phyloP scores from a whole-genome alignment of 2,329 filamentous ascomycete genomes.

The Alternaria brassicicola region DNA sequence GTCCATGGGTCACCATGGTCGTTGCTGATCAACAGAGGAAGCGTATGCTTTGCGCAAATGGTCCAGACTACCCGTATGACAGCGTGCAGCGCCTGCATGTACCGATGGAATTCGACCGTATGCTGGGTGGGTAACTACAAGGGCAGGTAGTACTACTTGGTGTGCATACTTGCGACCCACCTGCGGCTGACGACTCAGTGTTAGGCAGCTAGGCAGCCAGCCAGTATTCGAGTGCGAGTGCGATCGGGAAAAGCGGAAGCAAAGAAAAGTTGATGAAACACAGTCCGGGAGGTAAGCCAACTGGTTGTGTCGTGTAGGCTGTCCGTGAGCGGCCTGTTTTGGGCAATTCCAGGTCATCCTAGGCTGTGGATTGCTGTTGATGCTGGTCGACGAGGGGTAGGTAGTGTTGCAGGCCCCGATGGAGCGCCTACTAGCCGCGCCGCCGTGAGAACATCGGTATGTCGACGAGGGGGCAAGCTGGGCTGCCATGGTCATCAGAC shows the following conservation, averaged over 20 bases:
- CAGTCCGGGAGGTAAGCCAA: constrained; percentile 16
- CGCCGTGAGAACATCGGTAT: constrained; percentile 15
- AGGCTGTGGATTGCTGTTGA: constrained; percentile 16
- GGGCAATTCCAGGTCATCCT: constrained; percentile 20
- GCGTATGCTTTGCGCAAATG: not conserved
- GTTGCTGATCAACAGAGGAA: constrained; percentile 1
- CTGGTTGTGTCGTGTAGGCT: constrained; percentile 22
- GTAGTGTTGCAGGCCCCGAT: constrained; percentile 20
- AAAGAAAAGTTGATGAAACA: constrained; percentile 24
- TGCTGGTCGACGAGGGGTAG: constrained; percentile 24
- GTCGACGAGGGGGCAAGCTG: constrained; percentile 10
- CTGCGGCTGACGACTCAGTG: constrained; percentile 14
- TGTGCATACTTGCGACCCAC: constrained; percentile 15
- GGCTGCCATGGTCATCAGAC: constrained; percentile 24
- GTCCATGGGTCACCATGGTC: not conserved
- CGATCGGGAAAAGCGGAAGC: constrained; percentile 26
- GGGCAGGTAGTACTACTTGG: constrained; percentile 11
- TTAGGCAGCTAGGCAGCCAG: constrained; percentile 21
- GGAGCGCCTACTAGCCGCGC: constrained; percentile 18
- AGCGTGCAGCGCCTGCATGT: constrained; percentile 9
- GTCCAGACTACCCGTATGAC: constrained; percentile 12
- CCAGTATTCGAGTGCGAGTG: constrained; percentile 13
- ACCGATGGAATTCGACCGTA: constrained; percentile 1
- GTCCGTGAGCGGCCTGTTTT: constrained; percentile 25
- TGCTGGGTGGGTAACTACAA: constrained; percentile 9